These are phyloP conservation scores for Chlorella ohadii DNA, from an alignment of 139 green algal genomes.

Conservation along the genomic window DNA sequence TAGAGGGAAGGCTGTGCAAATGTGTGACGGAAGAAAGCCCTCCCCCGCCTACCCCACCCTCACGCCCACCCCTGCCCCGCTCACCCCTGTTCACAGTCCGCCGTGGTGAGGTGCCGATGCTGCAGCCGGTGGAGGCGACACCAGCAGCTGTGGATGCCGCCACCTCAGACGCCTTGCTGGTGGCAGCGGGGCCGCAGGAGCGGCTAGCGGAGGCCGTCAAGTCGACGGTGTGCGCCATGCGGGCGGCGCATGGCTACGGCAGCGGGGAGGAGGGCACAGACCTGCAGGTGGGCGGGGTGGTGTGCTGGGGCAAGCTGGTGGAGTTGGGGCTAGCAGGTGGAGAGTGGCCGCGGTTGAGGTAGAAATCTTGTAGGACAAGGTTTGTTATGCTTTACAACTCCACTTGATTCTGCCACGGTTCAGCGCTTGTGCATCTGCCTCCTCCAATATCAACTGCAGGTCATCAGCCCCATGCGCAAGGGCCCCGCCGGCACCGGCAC, in stretches of 20 bases:
- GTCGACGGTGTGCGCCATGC: constrained; percentile 11
- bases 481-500: constrained; percentile 38
- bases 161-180: constrained; percentile 32
- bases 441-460: too few species aligned
- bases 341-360: too few species aligned
- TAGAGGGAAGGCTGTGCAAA: too few species aligned
- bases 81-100: constrained; percentile 49
- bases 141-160: neutral
- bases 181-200: neutral
- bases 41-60: neutral
- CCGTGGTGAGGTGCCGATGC: constrained; percentile 45
- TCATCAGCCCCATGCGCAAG: constrained; percentile 73
- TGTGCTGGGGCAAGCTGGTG: too few species aligned
- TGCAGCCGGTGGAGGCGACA: constrained; percentile 28
- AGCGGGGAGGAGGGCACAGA: neutral
- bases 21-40: too few species aligned
- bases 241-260: neutral
- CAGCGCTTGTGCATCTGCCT: too few species aligned
- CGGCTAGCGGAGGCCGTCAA: neutral
- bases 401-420: too few species aligned
- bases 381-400: too few species aligned
- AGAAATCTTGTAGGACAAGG: too few species aligned
- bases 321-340: too few species aligned
- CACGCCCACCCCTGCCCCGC: neutral
- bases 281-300: constrained; percentile 17